Conservation (phyloP, 805 yeast species). For the Wickerhamomyces tratensis region DNA sequence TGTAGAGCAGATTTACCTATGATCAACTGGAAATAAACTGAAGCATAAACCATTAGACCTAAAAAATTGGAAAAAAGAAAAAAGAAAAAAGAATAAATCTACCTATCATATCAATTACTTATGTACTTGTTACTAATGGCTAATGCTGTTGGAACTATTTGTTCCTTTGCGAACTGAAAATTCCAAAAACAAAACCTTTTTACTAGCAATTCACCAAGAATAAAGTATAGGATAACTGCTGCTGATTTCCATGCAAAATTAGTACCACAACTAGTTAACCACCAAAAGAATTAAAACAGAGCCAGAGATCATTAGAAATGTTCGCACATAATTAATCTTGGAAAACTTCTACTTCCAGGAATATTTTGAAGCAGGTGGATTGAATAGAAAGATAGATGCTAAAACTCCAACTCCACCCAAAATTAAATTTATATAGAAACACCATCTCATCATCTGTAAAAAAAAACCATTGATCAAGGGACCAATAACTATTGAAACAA, state of each 20-base stretch:
- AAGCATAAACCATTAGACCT: slow-evolving; percentile 23
- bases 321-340: slow-evolving; percentile 41
- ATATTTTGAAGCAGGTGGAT: slow-evolving; percentile 38
- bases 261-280: slow-evolving; percentile 45
- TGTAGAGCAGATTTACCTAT: slow-evolving; percentile 18
- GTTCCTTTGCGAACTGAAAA: slow-evolving; percentile 31
- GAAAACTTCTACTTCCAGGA: slow-evolving; percentile 26
- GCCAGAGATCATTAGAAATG: slow-evolving; percentile 30
- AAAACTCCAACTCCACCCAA: slow-evolving; percentile 43
- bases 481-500: slow-evolving; percentile 44
- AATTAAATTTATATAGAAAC: slow-evolving; percentile 63
- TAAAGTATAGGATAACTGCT: slow-evolving; percentile 38
- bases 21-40: slow-evolving; percentile 43
- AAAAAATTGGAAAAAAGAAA: slow-evolving; percentile 28
- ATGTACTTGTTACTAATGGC: slow-evolving; percentile 9
- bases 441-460: slow-evolving; percentile 60
- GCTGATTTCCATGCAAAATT: slow-evolving; percentile 45
- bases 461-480: slow-evolving; percentile 64
- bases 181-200: slow-evolving; percentile 30
- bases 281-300: slow-evolving; percentile 36
- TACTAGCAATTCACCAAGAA: slow-evolving; percentile 32
- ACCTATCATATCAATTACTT: too few species aligned
- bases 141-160: slow-evolving; percentile 34
- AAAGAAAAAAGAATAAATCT: slow-evolving; percentile 14
- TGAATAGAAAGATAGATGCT: slow-evolving; percentile 29